A percentile compares a stretch with the other conserved stretches of the same genome.
These are phyloP conservation scores for Mucor circinelloides DNA, from an alignment of 371 early-diverging fungal species.

Conservation along the genomic window DNA sequence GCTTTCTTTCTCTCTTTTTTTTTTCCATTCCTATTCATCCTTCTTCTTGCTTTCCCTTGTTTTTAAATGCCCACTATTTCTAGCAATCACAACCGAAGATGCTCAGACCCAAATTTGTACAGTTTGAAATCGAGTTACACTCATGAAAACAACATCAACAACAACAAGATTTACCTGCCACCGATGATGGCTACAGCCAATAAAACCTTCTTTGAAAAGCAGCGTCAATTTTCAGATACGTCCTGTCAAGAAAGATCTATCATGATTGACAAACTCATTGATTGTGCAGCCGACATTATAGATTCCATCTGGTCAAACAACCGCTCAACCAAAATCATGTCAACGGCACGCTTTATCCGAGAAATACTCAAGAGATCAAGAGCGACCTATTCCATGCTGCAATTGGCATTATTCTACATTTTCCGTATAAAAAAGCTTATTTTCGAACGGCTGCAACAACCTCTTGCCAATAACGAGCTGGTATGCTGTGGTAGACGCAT, in stretches of 20 bases:
- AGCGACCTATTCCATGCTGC: constrained; percentile 73
- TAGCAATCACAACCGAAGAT: not conserved
- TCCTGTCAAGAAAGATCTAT: constrained; percentile 29
- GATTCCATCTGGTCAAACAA: constrained; percentile 42
- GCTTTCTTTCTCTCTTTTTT: not conserved
- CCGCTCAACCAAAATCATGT: constrained; percentile 34
- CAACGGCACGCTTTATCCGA: constrained; percentile 59
- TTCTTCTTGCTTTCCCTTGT: not conserved
- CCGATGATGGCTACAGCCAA: not conserved
- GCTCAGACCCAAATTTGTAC: constrained; percentile 14
- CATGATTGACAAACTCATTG: constrained; percentile 38
- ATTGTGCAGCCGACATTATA: constrained; percentile 38
- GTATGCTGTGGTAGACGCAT: constrained; percentile 69
- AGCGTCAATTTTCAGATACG: constrained; percentile 17
- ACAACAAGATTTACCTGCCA: not conserved
- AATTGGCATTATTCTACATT: constrained; percentile 67
- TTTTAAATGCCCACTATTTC: constrained; percentile 3
- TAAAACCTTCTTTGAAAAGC: not conserved
- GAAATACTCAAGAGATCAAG: constrained; percentile 73
- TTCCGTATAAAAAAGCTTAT: constrained; percentile 45
- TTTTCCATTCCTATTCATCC: not conserved
- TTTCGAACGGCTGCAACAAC: constrained; percentile 21
- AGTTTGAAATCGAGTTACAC: not conserved
- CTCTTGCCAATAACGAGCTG: constrained; percentile 5
- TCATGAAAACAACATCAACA: not conserved